These are phyloP conservation scores for Chaetomiaceae sp. DNA, from an alignment of 2,329 filamentous ascomycete species.

Conservation along the genomic window DNA sequence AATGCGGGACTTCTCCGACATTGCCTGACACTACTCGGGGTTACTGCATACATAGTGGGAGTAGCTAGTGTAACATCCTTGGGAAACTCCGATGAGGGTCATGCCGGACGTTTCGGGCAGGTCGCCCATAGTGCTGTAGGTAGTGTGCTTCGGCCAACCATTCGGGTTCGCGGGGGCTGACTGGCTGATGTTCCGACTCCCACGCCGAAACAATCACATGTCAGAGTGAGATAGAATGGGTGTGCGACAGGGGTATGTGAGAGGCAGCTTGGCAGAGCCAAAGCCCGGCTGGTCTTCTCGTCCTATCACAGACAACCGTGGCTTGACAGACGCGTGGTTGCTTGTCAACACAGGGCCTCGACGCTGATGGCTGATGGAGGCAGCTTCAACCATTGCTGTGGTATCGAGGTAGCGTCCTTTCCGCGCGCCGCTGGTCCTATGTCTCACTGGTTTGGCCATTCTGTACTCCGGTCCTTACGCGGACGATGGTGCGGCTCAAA, in stretches of 20 bases:
- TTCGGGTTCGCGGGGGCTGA: background rate
- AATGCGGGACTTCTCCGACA: background rate
- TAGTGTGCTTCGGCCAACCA: background rate
- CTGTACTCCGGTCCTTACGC: too few relatives aligned
- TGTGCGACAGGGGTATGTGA: too few relatives aligned
- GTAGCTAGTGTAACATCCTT: slow-evolving; percentile 2
- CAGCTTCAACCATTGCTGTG: too few relatives aligned
- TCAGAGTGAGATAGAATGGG: background rate
- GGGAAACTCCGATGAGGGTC: slow-evolving; percentile 14
- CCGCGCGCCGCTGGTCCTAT: background rate
- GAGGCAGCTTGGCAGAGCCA: too few relatives aligned
- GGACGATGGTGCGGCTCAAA: background rate
- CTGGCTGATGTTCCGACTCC: background rate
- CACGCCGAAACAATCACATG: slow-evolving; percentile 1
- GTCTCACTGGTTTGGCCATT: background rate
- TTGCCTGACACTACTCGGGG: background rate
- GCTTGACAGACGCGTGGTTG: too few relatives aligned
- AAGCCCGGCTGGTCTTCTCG: too few relatives aligned
- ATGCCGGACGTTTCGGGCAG: background rate
- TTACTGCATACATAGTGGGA: background rate
- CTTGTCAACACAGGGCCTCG: too few relatives aligned
- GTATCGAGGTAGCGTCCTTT: too few relatives aligned
- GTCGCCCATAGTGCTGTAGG: background rate
- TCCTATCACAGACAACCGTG: too few relatives aligned
- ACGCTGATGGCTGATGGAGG: too few relatives aligned